Conservation (phyloP, 257 asterid species). For the Ilex asprella region DNA sequence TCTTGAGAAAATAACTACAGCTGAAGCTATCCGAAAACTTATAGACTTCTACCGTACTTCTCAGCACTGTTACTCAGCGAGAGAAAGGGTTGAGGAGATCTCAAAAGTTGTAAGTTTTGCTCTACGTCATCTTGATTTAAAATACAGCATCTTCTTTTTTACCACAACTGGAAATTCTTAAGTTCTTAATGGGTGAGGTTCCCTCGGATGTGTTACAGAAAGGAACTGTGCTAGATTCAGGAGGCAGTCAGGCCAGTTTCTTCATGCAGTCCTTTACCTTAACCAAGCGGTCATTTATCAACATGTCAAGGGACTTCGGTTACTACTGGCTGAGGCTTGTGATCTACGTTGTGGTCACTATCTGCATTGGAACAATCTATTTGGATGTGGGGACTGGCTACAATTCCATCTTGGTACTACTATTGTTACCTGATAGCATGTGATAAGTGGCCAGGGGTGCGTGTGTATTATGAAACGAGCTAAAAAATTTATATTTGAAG, state of each 20-base stretch:
- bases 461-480: too few relatives aligned
- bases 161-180: too few relatives aligned
- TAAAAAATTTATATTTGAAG: too few relatives aligned
- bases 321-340: slow-evolving; percentile 98
- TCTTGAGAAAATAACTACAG: slow-evolving; percentile 74
- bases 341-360: slow-evolving; percentile 80
- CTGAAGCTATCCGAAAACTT: slow-evolving; percentile 78
- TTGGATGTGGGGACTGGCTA: slow-evolving; percentile 85
- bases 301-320: slow-evolving; percentile 99
- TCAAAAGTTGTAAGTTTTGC: slow-evolving; percentile 64
- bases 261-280: slow-evolving; percentile 82
- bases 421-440: neutral
- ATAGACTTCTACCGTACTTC: slow-evolving; percentile 58
- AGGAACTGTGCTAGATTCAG: slow-evolving; percentile 94
- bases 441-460: too few relatives aligned
- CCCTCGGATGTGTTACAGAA: slow-evolving; percentile 35
- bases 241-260: slow-evolving; percentile 98
- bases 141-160: too few relatives aligned
- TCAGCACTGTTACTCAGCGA: slow-evolving; percentile 48
- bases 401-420: slow-evolving; percentile 75
- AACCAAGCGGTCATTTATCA: slow-evolving; percentile 83
- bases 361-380: slow-evolving; percentile 96
- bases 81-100: slow-evolving; percentile 78
- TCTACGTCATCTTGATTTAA: too few relatives aligned
- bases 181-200: too few relatives aligned